A percentile compares a stretch with the other conserved stretches of the same genome.
These are phyloP conservation scores for Lichtheimia corymbifera DNA, from an alignment of 371 early-diverging fungal species.

Conservation along the genomic window DNA sequence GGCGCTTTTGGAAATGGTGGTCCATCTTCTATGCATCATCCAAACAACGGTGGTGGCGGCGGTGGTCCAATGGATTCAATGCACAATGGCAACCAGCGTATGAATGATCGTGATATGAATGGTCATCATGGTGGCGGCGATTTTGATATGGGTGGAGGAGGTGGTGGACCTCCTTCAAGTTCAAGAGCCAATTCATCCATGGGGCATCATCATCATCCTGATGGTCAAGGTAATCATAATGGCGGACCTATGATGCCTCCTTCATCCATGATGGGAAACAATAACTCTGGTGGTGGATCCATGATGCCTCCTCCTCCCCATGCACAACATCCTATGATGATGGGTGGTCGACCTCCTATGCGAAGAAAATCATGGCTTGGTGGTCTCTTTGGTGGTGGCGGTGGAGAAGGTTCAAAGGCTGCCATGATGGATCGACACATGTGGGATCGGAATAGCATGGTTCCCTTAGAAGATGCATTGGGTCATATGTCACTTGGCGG, in stretches of 20 bases:
- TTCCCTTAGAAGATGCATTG: constrained; percentile 17
- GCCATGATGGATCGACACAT: constrained; percentile 3
- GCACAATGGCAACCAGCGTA: neutral
- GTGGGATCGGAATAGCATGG: constrained; percentile 12
- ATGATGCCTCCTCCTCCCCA: neutral
- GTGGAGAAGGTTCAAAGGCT: neutral
- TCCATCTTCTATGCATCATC: no score
- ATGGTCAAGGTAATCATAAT: neutral
- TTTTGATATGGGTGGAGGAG: neutral
- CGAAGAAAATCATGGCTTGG: constrained; percentile 16
- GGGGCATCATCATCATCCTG: no score
- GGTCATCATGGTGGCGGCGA: neutral
- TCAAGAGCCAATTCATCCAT: no score
- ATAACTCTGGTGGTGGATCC: neutral
- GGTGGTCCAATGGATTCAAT: neutral
- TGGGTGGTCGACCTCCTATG: constrained; percentile 2
- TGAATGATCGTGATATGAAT: neutral
- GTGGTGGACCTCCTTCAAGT: no score
- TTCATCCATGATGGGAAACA: neutral
- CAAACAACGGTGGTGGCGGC: neutral
- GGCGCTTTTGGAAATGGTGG: neutral
- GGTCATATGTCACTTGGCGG: constrained; percentile 6
- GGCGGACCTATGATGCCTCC: neutral
- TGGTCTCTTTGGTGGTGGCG: constrained; percentile 10
- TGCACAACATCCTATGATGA: constrained; percentile 2